Conservation (phyloP, 2,329 filamentous ascomycete species). For the Cladosporium sp. region DNA sequence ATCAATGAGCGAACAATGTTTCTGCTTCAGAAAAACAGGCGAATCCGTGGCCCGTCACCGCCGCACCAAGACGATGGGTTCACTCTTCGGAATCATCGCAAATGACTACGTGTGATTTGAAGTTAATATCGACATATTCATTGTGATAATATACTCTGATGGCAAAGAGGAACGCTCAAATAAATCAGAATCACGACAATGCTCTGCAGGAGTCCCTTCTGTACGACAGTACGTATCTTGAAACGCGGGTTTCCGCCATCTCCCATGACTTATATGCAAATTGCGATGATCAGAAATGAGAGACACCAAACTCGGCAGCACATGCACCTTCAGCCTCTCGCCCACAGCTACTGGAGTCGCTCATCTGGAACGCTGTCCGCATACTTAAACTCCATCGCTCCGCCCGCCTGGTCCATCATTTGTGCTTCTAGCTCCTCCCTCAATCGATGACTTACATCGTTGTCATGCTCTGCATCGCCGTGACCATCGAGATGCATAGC, state of each 20-base stretch:
- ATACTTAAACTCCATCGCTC: constrained; percentile 11
- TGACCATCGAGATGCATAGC: constrained; percentile 11
- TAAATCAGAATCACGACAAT: not conserved
- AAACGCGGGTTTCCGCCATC: not conserved
- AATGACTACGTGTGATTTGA: too few relatives aligned
- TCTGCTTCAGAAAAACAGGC: not conserved
- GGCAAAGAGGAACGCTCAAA: not conserved
- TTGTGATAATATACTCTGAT: not conserved
- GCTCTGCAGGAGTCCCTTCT: not conserved
- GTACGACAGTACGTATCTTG: not conserved
- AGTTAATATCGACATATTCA: not conserved
- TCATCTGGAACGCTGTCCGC: constrained; percentile 3
- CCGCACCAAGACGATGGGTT: not conserved
- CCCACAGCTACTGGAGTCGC: constrained; percentile 1
- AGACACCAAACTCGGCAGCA: too few relatives aligned
- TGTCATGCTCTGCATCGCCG: constrained; percentile 18
- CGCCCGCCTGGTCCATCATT: constrained; percentile 19
- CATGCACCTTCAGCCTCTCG: not conserved
- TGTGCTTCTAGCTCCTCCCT: constrained; percentile 25
- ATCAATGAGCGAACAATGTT: too few relatives aligned
- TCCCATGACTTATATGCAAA: not conserved
- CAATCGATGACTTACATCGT: constrained; percentile 30
- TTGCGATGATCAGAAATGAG: not conserved
- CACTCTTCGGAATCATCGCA: too few relatives aligned
- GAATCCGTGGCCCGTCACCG: not conserved